These are phyloP conservation scores for Solanum chilense DNA, from an alignment of 257 asterid species.

Conservation along the genomic window DNA sequence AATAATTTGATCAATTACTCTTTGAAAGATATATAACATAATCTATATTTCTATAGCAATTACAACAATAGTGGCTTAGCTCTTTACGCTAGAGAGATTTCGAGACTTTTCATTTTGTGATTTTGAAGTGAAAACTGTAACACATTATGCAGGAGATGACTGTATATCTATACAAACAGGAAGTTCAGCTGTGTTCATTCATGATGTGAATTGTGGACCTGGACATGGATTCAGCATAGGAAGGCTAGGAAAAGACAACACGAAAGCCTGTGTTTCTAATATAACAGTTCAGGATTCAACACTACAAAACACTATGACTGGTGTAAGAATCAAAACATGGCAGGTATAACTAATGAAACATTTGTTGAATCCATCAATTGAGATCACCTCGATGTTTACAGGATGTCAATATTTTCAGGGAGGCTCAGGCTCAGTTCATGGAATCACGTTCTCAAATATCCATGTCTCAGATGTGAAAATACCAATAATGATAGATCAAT, in stretches of 20 bases:
- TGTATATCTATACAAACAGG: slow-evolving; percentile 47
- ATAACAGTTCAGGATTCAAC: slow-evolving; percentile 32
- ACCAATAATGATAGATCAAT: slow-evolving; percentile 37
- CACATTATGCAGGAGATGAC: slow-evolving; percentile 33
- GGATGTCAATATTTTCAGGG: slow-evolving; percentile 12
- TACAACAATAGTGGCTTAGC: neutral
- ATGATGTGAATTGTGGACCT: slow-evolving; percentile 37
- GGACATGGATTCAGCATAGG: slow-evolving; percentile 55
- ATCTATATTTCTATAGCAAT: neutral
- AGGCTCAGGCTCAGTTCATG: slow-evolving; percentile 29
- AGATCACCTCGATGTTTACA: neutral
- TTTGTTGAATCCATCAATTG: neutral
- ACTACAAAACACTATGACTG: slow-evolving; percentile 12
- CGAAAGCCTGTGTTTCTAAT: slow-evolving; percentile 36
- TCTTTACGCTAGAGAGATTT: neutral
- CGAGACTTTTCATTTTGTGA: neutral
- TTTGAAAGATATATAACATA: neutral
- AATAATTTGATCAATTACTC: neutral
- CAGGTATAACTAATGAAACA: slow-evolving; percentile 16
- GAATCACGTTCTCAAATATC: slow-evolving; percentile 27
- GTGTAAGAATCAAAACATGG: slow-evolving; percentile 50
- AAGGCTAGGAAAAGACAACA: slow-evolving; percentile 28
- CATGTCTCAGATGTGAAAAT: slow-evolving; percentile 25
- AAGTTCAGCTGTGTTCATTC: slow-evolving; percentile 15
- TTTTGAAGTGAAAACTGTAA: neutral